Percentiles rank a stretch among this genome's conserved stretches.
These are phyloP conservation scores for Cercospora nicotianae DNA, from an alignment of 2,329 filamentous ascomycete genomes.

Conservation along the genomic window DNA sequence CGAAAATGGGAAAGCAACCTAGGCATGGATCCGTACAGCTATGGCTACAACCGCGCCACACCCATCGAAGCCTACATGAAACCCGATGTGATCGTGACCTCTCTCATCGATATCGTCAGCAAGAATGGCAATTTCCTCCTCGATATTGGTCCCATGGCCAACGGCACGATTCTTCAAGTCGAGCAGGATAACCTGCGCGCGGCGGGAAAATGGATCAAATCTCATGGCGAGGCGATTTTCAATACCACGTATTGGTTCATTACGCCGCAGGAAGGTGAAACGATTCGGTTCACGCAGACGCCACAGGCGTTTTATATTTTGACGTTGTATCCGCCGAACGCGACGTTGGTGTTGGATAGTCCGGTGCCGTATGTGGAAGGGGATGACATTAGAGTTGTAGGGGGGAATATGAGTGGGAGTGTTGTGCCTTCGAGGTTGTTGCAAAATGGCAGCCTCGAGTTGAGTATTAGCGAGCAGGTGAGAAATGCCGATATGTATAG, in stretches of 20 bases:
- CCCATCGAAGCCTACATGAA: constrained; percentile 35
- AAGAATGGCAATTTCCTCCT: constrained; percentile 39
- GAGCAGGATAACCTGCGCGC: constrained; percentile 52
- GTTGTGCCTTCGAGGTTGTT: constrained; percentile 33
- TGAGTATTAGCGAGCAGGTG: constrained; percentile 40
- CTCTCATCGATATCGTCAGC: constrained; percentile 35
- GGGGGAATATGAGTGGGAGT: constrained; percentile 36
- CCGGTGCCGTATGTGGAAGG: constrained; percentile 51
- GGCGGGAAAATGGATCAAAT: constrained; percentile 57
- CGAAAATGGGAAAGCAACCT: constrained; percentile 62
- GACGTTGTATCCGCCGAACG: constrained; percentile 47
- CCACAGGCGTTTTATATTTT: constrained; percentile 56
- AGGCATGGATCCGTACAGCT: constrained; percentile 61
- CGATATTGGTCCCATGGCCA: constrained; percentile 50
- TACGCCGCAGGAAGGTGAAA: constrained; percentile 46
- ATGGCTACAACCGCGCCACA: constrained; percentile 61
- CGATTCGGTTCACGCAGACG: constrained; percentile 55
- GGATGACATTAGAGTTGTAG: constrained; percentile 51
- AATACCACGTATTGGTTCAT: constrained; percentile 59
- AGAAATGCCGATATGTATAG: constrained; percentile 42
- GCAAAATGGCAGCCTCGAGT: constrained; percentile 36
- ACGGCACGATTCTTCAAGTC: constrained; percentile 55
- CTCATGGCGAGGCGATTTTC: constrained; percentile 57
- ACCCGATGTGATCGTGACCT: constrained; percentile 29
- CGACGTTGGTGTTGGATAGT: constrained; percentile 44